These are phyloP conservation scores for Aspergillus nomiae DNA, from an alignment of 2,329 filamentous ascomycete genomes.

Conservation along the genomic window DNA sequence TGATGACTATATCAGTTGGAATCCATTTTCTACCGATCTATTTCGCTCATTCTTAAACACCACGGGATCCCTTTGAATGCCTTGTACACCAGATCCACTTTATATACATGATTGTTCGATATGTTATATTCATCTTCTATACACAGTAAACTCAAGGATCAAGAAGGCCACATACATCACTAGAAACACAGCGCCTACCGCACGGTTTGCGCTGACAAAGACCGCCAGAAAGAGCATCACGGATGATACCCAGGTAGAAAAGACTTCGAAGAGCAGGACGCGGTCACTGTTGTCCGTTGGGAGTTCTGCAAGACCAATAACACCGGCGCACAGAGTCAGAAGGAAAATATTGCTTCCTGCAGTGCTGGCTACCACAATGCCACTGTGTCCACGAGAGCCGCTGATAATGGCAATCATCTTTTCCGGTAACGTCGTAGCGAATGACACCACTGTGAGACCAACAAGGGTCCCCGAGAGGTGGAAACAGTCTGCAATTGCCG, in stretches of 20 bases:
- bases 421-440: constrained; percentile 58
- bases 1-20: too few relatives aligned
- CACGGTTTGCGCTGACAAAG: constrained; percentile 16
- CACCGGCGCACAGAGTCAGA: constrained; percentile 51
- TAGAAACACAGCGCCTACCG: constrained; percentile 31
- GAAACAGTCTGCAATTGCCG: constrained; percentile 43
- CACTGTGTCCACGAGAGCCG: constrained; percentile 48
- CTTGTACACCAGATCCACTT: too few relatives aligned
- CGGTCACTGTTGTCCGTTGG: constrained; percentile 11
- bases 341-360: constrained; percentile 60
- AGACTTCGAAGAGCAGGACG: constrained; percentile 28
- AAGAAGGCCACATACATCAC: constrained; percentile 37
- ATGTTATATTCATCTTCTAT: neutral
- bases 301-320: constrained; percentile 22
- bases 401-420: constrained; percentile 56
- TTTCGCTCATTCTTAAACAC: too few relatives aligned
- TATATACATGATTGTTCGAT: too few relatives aligned
- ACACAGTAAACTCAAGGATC: constrained; percentile 35
- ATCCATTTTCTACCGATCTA: too few relatives aligned
- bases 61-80: too few relatives aligned
- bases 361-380: constrained; percentile 56
- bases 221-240: constrained; percentile 15
- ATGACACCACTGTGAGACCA: constrained; percentile 50
- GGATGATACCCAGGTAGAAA: constrained; percentile 23
- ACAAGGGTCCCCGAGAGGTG: constrained; percentile 50